These are phyloP conservation scores for Puya raimondii DNA, from an alignment of 176 grass and related monocot genomes.

Conservation along the genomic window DNA sequence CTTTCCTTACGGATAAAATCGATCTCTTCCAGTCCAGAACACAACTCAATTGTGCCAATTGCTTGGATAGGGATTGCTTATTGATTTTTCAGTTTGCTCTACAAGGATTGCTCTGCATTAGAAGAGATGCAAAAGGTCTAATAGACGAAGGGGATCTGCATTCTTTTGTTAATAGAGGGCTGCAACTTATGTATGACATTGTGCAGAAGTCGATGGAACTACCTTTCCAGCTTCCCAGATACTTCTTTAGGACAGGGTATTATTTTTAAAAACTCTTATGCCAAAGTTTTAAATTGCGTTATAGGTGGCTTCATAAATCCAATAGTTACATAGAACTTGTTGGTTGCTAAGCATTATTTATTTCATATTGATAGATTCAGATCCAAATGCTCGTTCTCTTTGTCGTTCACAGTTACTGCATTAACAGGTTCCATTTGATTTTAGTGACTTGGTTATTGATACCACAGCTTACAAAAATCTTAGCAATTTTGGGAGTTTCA, in stretches of 20 bases:
- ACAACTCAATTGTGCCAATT: constrained; percentile 24
- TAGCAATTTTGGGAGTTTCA: not conserved
- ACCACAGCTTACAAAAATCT: not conserved
- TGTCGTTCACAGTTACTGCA: not conserved
- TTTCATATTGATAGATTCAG: not conserved
- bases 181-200: constrained; percentile 50
- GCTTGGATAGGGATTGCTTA: constrained; percentile 31
- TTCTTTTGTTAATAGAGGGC: constrained; percentile 28
- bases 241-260: constrained; percentile 80
- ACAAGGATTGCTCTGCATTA: constrained; percentile 27
- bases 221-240: constrained; percentile 58
- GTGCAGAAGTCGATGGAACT: constrained; percentile 49
- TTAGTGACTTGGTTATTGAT: not conserved
- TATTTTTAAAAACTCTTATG: not conserved
- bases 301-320: not conserved
- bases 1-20: constrained; percentile 23
- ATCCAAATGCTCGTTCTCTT: not conserved
- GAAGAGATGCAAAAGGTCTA: constrained; percentile 25
- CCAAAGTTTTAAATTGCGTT: constrained; percentile 5
- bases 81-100: constrained; percentile 51
- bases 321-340: not conserved
- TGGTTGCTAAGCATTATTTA: not conserved
- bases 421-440: not conserved
- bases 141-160: constrained; percentile 18
- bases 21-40: constrained; percentile 20